Percentiles rank a stretch among this genome's conserved stretches.
Evolutionary conservation across 257 asterid genomes (phyloP).

Genomic region (Fraxinus pennsylvanica): DNA sequence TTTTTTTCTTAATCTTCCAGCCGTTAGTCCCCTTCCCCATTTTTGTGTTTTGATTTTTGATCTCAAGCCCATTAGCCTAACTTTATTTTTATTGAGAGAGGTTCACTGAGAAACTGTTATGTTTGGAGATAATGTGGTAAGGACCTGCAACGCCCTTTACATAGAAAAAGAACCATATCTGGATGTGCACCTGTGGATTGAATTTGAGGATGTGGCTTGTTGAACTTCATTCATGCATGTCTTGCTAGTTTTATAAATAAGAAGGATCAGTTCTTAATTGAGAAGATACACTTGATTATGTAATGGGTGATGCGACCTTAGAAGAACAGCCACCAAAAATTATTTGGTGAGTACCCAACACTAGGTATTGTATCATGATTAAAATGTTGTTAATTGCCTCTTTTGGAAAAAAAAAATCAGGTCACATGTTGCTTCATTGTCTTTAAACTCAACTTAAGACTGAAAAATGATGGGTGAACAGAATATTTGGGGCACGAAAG

Average conservation of each 20-base stretch:
- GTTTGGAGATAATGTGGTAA: constrained; percentile 13
- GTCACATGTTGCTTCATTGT: neutral
- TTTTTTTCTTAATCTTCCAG: neutral
- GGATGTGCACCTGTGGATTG: constrained; percentile 6
- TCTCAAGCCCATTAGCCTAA: neutral
- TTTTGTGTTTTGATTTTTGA: constrained; percentile 16
- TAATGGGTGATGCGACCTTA: neutral
- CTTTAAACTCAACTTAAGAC: neutral
- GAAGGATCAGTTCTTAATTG: neutral
- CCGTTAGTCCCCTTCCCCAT: neutral
- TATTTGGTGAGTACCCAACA: neutral
- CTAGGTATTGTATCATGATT: neutral
- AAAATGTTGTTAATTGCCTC: neutral
- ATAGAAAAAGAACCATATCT: constrained; percentile 6
- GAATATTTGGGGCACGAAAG: neutral
- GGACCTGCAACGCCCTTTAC: constrained; percentile 12
- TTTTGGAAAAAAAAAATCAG: neutral
- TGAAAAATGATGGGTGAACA: neutral
- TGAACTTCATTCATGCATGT: constrained; percentile 9
- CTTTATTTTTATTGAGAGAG: neutral
- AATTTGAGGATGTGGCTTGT: constrained; percentile 19
- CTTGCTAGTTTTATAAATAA: neutral
- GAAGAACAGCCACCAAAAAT: neutral
- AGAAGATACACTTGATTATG: neutral
- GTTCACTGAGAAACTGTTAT: constrained; percentile 5